phyloP scores from a whole-genome alignment of 768 basidiomycete species.

The Tephrocybe sp. region DNA sequence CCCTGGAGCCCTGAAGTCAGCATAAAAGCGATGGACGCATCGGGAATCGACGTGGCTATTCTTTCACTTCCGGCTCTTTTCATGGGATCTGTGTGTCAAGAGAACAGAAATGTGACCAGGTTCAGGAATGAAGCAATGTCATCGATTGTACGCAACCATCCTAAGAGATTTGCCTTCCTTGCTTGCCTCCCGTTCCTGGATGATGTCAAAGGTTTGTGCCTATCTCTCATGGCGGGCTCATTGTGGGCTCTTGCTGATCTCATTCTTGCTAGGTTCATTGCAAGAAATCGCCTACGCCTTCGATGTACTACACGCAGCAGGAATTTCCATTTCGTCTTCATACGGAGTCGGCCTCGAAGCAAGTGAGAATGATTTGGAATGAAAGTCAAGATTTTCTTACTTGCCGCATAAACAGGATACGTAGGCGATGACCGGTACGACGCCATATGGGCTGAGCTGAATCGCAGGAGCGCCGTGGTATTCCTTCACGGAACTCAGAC shows the following conservation, averaged over 20 bases:
- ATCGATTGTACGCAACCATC: conserved; percentile 46
- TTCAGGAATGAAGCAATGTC: conserved; percentile 48
- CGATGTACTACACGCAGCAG: conserved; percentile 62
- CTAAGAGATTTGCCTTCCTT: conserved; percentile 68
- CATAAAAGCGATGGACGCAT: conserved; percentile 60
- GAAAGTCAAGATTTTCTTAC: neutral
- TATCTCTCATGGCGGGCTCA: neutral
- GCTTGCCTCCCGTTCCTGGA: conserved; percentile 62
- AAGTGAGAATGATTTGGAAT: conserved; percentile 36
- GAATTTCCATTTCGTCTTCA: conserved; percentile 65
- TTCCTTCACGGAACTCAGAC: conserved; percentile 75
- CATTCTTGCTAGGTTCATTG: conserved; percentile 45
- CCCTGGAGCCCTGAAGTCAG: conserved; percentile 66
- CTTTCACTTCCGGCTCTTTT: conserved; percentile 66
- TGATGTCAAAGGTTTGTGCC: conserved; percentile 56
- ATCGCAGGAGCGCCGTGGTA: conserved; percentile 58
- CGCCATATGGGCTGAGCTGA: conserved; percentile 68
- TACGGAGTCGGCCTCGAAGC: conserved; percentile 58
- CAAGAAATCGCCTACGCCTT: conserved; percentile 60
- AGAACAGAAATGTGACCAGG: conserved; percentile 42
- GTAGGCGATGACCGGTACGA: conserved; percentile 65
- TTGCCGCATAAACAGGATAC: conserved; percentile 49
- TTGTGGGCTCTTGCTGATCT: neutral
- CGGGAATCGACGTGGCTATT: conserved; percentile 58
- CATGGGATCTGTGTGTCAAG: conserved; percentile 33